Conservation (phyloP, 2,329 filamentous ascomycete genomes). For the Fusarium sp. region DNA sequence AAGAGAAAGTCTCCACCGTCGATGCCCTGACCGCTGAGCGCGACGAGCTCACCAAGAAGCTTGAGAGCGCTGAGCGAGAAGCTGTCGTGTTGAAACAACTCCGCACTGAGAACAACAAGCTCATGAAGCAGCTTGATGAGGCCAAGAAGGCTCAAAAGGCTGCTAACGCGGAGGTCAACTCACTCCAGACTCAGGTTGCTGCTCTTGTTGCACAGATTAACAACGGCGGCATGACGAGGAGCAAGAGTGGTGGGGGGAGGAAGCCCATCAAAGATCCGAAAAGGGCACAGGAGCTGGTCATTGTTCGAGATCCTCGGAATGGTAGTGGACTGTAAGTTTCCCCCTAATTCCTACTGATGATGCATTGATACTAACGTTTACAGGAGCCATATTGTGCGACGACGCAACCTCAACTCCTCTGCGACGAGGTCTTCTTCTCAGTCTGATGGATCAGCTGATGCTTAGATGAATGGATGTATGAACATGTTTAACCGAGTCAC, state of each 20-base stretch:
- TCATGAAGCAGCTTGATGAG: constrained; percentile 36
- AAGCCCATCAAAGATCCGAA: constrained; percentile 39
- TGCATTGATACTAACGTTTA: not conserved
- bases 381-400: constrained; percentile 28
- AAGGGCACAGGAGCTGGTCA: constrained; percentile 37
- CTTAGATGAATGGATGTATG: not conserved
- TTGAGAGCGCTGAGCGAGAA: constrained; percentile 33
- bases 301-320: constrained; percentile 38
- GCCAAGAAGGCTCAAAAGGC: constrained; percentile 36
- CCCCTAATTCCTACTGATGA: rapidly evolving
- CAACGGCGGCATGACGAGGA: not conserved
- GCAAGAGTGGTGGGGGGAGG: constrained; percentile 22
- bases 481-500: constrained; percentile 13
- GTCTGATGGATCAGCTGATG: constrained; percentile 32
- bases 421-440: constrained; percentile 30
- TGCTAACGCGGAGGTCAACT: constrained; percentile 27
- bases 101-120: constrained; percentile 37
- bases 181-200: constrained; percentile 30
- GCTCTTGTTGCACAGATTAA: constrained; percentile 35
- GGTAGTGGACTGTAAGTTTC: constrained; percentile 37
- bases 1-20: constrained; percentile 15
- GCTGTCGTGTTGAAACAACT: constrained; percentile 31
- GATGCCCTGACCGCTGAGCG: constrained; percentile 18
- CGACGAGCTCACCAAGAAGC: constrained; percentile 31
- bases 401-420: constrained; percentile 27